Evolutionary conservation across 345 rosid species (phyloP), one percentile per base, ranked within the genome.

Genomic region (Erodium maritimum): DNA sequence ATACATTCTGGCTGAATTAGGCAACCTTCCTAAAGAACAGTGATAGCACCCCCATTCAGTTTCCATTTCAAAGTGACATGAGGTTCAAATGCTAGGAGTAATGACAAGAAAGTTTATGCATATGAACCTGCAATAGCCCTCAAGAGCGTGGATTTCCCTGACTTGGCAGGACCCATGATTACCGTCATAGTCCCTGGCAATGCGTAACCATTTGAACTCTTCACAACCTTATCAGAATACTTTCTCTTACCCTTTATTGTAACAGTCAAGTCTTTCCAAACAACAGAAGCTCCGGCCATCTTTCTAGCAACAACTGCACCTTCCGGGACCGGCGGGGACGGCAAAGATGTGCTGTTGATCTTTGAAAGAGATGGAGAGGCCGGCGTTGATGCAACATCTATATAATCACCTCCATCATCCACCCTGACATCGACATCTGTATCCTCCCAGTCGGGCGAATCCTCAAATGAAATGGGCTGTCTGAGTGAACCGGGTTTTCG

Each of bases 401-500:
- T 93, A 23, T 90, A 85, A 70, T 93, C 99, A 10, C 82, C 82
- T 46, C 91, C 89, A 57, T 82, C 91, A 46, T 82, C 91, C 76
- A 77, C 70, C 75, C 95, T 87, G 54, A 65, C 80, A 65, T 83
- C 97, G 25, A 55, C 54, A 72, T 89, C 94, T 6, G 95, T 83
- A 65, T 93, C 98, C 65, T 93, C 99, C 99, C 99, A 90, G 57
- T 94, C 96, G 13, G 99, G 99, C 33, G 99, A 94, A 77, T 94
- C 99, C 78, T 90, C 97, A 53, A 94, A 90, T 0, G 99, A 94
- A 59, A 94, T 94, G 57, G 99, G 97, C 61, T 90, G 99, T 66
- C 93, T 64, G 46, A 87, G 73, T 53, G 95, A 82, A 66, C 96
- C 97, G 0, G 95, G 97, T 71, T 89, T 94, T 55, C 99, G 81